Conservation (phyloP, 2,329 filamentous ascomycete species). For the Ceratocystiopsis sp. region DNA sequence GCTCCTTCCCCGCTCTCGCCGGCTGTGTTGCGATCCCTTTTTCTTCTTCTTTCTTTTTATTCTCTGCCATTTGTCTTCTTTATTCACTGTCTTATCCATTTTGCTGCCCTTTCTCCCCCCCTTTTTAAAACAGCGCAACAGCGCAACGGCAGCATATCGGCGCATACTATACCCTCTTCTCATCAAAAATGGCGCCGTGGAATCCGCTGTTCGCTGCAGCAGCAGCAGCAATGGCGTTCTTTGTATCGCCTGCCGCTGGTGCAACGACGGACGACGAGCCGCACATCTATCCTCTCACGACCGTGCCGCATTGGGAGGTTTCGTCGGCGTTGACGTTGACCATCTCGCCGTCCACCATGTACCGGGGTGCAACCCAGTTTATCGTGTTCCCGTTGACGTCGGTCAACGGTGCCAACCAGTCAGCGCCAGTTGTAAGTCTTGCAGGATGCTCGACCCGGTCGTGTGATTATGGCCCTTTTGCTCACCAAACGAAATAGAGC, state of each 20-base stretch:
- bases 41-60: neutral
- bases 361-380: constrained; percentile 17
- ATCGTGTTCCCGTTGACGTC: constrained; percentile 28
- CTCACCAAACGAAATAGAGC: constrained; percentile 15
- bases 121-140: neutral
- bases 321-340: constrained; percentile 24
- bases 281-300: constrained; percentile 14
- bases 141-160: neutral
- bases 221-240: neutral
- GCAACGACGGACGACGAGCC: constrained; percentile 16
- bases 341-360: constrained; percentile 14
- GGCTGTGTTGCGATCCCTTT: neutral
- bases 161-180: too few species aligned
- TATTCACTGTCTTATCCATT: neutral
- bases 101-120: neutral
- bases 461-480: neutral
- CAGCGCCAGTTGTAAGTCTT: constrained; percentile 17
- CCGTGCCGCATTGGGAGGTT: constrained; percentile 22
- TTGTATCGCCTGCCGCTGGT: constrained; percentile 12
- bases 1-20: neutral
- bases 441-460: neutral
- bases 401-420: constrained; percentile 10
- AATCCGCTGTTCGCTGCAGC: constrained; percentile 16
- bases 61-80: constrained; percentile 4
- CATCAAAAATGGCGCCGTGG: constrained; percentile 15